Base-by-base conservation (phyloP, 148 eudicot genomes). In the Camellia japonica region DNA sequence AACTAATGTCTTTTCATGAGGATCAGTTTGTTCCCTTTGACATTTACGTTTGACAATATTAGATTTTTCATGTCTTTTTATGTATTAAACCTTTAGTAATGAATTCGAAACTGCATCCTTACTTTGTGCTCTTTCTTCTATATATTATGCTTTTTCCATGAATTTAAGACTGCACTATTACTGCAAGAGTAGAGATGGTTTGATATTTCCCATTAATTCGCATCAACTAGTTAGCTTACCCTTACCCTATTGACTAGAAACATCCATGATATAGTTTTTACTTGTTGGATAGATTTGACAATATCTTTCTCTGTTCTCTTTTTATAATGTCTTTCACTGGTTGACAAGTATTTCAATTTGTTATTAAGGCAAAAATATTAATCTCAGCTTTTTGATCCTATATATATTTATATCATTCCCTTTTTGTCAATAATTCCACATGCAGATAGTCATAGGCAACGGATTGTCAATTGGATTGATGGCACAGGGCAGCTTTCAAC, bases 381-480 rank as follows among this genome's bases (percentile, higher is more conserved):
- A 30, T 5, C 12, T 43, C 44, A 56, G 30, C 58, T 80, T 67
- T 42, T 68, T 15, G 7, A 58, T 20, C 51, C 52, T 12, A 11
- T 19, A 7, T 7, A 12, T 43, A 7, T 61, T 47, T 47, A 23
- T 77, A 55, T 73, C 64, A 16, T 49, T 61, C 68, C 20, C 54
- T 6, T 61, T 44, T 64, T 54, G 30, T 38, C 54, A 54, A 12
- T 75, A 30, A 43, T 74, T 79, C 60, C 47, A 68, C 67, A 7
- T 78, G 80, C 96, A 95, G 98, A 95, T 81, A 93, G 90, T 88
- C 98, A 95, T 85, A 90, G 98, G 87, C 97, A 95, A 74, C 85
- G 98, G 70, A 91, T 95, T 19, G 85, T 95, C 80, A 87, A 91
- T 79, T 95, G 98, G 98, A 92, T 95, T 49, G 97, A 93, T 83